A percentile compares a stretch with the other conserved stretches of the same genome.
Evolutionary conservation across 108 stramenopile species (phyloP).

Genomic region (Nannochloropsis gaditana): DNA sequence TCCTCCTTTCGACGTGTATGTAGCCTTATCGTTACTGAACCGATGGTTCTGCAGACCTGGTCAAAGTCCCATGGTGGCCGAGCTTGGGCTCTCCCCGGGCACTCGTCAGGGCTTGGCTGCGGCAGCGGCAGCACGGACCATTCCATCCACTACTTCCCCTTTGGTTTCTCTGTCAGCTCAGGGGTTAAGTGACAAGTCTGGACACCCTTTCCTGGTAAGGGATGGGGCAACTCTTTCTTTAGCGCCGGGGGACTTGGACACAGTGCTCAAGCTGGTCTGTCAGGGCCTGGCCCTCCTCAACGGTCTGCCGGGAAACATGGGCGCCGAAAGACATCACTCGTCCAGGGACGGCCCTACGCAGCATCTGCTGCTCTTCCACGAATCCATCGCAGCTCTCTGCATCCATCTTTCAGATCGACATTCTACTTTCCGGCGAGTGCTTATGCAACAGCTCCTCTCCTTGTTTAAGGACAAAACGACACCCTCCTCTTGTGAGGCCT

Average conservation of each 20-base stretch:
- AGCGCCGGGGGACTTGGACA: background rate
- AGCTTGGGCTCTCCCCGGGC: background rate
- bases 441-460: background rate
- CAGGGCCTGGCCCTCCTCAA: background rate
- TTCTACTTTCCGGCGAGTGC: background rate
- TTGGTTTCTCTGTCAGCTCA: too few relatives aligned
- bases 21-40: background rate
- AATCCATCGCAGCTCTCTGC: constrained; percentile 1
- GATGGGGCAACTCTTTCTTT: background rate
- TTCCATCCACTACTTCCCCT: background rate
- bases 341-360: background rate
- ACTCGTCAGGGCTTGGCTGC: constrained; percentile 1
- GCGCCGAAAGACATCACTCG: too few relatives aligned
- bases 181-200: too few relatives aligned
- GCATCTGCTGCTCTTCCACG: background rate
- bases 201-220: background rate
- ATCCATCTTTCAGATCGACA: background rate
- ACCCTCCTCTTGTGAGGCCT: background rate
- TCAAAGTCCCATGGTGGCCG: constrained; percentile 15
- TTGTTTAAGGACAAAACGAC: background rate
- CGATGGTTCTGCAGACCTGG: background rate
- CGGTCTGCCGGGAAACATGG: background rate
- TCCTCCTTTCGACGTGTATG: background rate
- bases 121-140: background rate
- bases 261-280: background rate